A percentile compares a stretch with the other conserved stretches of the same genome.
phyloP scores from a whole-genome alignment of 306 rosid species.

The Abrus pulchellus region DNA sequence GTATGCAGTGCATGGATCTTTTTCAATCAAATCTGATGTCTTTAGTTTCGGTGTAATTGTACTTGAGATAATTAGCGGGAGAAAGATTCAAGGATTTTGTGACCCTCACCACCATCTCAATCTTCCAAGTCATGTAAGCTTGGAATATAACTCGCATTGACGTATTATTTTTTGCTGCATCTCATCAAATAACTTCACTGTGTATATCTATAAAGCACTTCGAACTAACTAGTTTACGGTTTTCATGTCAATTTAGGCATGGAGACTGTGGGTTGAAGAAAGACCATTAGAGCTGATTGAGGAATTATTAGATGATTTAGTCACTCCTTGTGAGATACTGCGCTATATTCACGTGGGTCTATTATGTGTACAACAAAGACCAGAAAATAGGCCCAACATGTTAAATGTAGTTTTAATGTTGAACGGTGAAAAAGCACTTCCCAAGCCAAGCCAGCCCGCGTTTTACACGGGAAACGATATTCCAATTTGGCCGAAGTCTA shows the following conservation, averaged over 20 bases:
- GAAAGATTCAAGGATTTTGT: neutral
- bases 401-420: neutral
- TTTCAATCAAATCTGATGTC: conserved; percentile 5
- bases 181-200: neutral
- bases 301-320: neutral
- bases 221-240: neutral
- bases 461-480: neutral
- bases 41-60: neutral
- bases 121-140: conserved; percentile 19
- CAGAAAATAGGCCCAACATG: conserved; percentile 4
- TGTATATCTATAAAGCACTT: neutral
- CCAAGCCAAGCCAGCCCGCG: neutral
- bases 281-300: neutral
- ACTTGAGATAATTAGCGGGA: conserved; percentile 3
- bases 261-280: conserved; percentile 29
- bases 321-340: neutral
- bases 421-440: neutral
- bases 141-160: neutral
- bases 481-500: neutral
- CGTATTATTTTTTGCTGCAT: neutral
- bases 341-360: conserved; percentile 9
- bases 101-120: conserved; percentile 2
- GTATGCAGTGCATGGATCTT: neutral
- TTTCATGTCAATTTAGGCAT: conserved; percentile 14
- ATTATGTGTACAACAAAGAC: conserved; percentile 22